phyloP scores from a whole-genome alignment of 768 basidiomycete species.

The Calocybe indica region DNA sequence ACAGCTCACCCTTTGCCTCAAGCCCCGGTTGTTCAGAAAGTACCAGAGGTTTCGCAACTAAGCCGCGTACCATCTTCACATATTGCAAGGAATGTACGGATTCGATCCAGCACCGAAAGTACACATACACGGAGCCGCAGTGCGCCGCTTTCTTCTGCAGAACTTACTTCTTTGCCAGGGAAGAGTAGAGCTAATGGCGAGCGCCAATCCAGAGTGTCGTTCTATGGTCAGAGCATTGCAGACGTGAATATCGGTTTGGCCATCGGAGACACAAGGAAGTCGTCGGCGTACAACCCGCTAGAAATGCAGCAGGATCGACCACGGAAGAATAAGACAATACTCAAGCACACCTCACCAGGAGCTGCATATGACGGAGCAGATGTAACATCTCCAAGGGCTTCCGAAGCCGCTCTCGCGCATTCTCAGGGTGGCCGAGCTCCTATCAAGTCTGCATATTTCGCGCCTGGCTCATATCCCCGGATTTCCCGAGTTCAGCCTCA shows the following conservation, averaged over 20 bases:
- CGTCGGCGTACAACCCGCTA: no score
- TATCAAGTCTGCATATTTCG: slow-evolving; percentile 66
- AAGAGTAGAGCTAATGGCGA: no score
- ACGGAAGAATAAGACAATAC: slow-evolving; percentile 18
- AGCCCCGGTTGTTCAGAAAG: not conserved
- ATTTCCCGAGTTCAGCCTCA: slow-evolving; percentile 35
- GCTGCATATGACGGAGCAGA: slow-evolving; percentile 54
- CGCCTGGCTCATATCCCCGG: slow-evolving; percentile 48
- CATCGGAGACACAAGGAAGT: no score
- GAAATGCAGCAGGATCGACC: slow-evolving; percentile 5
- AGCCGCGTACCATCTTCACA: no score
- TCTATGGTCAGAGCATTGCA: no score
- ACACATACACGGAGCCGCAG: slow-evolving; percentile 9
- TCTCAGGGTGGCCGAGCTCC: slow-evolving; percentile 49
- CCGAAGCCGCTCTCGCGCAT: slow-evolving; percentile 17
- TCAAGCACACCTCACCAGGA: slow-evolving; percentile 18
- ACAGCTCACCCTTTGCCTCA: not conserved
- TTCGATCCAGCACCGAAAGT: slow-evolving; percentile 11
- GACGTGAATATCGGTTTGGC: no score
- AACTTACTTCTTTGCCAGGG: no score
- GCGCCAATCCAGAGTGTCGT: no score
- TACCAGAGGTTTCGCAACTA: not conserved
- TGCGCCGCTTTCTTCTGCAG: no score
- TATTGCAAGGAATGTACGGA: no score
- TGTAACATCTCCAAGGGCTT: slow-evolving; percentile 35